Percentiles rank a stretch among this genome's conserved stretches.
Evolutionary conservation across 768 basidiomycete genomes (phyloP).

Genomic region (Boletus insuetus): DNA sequence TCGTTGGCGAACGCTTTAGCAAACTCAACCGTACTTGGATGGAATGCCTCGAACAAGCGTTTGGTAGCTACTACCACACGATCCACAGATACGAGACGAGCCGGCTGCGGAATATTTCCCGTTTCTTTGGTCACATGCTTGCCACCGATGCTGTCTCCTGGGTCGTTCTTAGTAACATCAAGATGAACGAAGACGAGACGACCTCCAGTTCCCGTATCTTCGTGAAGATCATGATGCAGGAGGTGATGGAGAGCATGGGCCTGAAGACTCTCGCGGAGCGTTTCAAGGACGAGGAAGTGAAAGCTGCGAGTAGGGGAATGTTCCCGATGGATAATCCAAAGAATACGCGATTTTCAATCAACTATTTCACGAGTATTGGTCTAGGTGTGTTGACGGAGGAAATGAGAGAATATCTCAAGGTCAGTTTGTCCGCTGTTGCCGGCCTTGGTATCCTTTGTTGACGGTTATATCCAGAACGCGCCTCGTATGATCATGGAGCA

Average conservation of each 20-base stretch:
- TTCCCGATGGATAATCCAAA: slow-evolving; percentile 97
- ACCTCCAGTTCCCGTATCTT: slow-evolving; percentile 96
- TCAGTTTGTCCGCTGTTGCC: slow-evolving; percentile 33
- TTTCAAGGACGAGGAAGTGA: slow-evolving; percentile 86
- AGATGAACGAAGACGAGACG: slow-evolving; percentile 97
- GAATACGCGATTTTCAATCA: slow-evolving; percentile 94
- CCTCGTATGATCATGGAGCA: slow-evolving; percentile 93
- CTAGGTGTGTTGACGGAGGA: slow-evolving; percentile 89
- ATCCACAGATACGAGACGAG: slow-evolving; percentile 99
- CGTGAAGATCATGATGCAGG: slow-evolving; percentile 93
- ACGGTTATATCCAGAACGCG: slow-evolving; percentile 62
- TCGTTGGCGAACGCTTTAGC: slow-evolving; percentile 94
- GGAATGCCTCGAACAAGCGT: slow-evolving; percentile 83
- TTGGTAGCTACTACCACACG: slow-evolving; percentile 87
- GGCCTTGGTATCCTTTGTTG: background rate
- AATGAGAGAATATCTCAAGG: slow-evolving; percentile 96
- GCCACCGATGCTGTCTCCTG: slow-evolving; percentile 88
- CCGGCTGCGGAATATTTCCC: slow-evolving; percentile 92
- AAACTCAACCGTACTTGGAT: slow-evolving; percentile 96
- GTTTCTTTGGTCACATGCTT: slow-evolving; percentile 93
- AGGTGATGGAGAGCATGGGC: slow-evolving; percentile 94
- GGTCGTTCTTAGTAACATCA: slow-evolving; percentile 79
- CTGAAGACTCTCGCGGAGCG: slow-evolving; percentile 81
- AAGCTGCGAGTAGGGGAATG: slow-evolving; percentile 70
- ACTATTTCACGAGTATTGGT: slow-evolving; percentile 96